These are phyloP conservation scores for Exsudoporus frostii DNA, from an alignment of 768 basidiomycete species.

Conservation along the genomic window DNA sequence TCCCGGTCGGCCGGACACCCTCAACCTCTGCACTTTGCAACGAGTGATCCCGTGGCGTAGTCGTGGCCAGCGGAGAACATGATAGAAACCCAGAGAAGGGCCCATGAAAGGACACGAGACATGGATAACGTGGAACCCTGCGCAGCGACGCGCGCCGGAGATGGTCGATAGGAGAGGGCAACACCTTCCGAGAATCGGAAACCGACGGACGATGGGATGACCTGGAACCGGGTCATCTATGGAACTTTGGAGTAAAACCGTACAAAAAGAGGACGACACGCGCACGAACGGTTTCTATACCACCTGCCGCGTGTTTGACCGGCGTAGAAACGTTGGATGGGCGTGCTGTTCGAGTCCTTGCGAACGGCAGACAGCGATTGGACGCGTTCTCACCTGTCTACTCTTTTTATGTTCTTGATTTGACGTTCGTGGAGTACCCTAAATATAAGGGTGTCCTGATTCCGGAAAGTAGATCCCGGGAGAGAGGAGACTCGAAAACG, in stretches of 20 bases:
- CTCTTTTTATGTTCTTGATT: background rate
- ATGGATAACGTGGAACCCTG: slow-evolving; percentile 4
- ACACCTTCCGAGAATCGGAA: background rate
- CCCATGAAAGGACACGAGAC: background rate
- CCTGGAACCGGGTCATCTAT: too few relatives aligned
- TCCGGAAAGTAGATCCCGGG: background rate
- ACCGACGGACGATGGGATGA: background rate
- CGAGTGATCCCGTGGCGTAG: background rate
- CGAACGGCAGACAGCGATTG: background rate
- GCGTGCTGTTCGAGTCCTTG: background rate
- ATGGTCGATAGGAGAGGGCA: background rate
- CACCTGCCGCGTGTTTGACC: background rate
- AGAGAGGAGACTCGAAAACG: background rate
- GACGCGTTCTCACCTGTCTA: too few relatives aligned
- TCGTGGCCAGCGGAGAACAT: slow-evolving; percentile 3
- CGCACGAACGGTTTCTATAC: background rate
- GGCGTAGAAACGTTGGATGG: background rate
- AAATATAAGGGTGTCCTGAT: background rate
- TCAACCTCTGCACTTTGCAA: background rate
- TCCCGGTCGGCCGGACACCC: background rate
- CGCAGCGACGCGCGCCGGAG: background rate
- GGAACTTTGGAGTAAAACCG: background rate
- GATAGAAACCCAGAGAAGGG: background rate
- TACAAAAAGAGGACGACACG: background rate
- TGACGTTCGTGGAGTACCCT: background rate